These are phyloP conservation scores for Pythium volutum DNA, from an alignment of 352 stramenopile species.

Conservation along the genomic window DNA sequence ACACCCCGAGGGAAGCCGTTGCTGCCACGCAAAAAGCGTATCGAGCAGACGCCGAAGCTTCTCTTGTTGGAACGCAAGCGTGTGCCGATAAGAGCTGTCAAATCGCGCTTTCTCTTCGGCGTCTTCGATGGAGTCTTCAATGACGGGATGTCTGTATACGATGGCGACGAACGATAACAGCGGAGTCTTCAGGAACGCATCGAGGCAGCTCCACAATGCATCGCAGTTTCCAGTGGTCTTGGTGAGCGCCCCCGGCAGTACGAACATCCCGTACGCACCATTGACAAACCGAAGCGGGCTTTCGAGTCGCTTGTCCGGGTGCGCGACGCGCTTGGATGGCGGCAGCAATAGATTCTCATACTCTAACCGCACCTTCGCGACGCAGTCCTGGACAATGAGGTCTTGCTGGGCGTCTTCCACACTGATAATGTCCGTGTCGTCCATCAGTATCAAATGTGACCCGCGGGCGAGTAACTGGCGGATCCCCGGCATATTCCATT, in stretches of 20 bases:
- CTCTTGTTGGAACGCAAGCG: slow-evolving; percentile 44
- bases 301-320: slow-evolving; percentile 2
- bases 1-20: not conserved
- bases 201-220: slow-evolving; percentile 30
- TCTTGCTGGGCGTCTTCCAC: slow-evolving; percentile 14
- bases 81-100: slow-evolving; percentile 27
- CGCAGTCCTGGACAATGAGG: slow-evolving; percentile 1
- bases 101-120: slow-evolving; percentile 41
- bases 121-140: slow-evolving; percentile 53
- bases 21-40: slow-evolving; percentile 43
- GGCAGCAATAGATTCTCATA: slow-evolving; percentile 55
- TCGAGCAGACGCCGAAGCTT: slow-evolving; percentile 37
- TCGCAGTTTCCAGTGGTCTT: not conserved
- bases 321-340: slow-evolving; percentile 35
- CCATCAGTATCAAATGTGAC: slow-evolving; percentile 45
- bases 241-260: slow-evolving; percentile 30
- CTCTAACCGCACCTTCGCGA: slow-evolving; percentile 30
- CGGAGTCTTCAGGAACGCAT: slow-evolving; percentile 36
- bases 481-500: slow-evolving; percentile 55
- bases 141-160: slow-evolving; percentile 30
- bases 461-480: slow-evolving; percentile 43
- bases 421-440: not conserved
- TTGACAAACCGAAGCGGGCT: slow-evolving; percentile 37
- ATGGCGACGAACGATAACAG: slow-evolving; percentile 35
- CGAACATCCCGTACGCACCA: slow-evolving; percentile 48